Evolutionary conservation across 1,139 yeast genomes (phyloP), one percentile per base, ranked within the genome.

Genomic region (Eremothecium gossypii): DNA sequence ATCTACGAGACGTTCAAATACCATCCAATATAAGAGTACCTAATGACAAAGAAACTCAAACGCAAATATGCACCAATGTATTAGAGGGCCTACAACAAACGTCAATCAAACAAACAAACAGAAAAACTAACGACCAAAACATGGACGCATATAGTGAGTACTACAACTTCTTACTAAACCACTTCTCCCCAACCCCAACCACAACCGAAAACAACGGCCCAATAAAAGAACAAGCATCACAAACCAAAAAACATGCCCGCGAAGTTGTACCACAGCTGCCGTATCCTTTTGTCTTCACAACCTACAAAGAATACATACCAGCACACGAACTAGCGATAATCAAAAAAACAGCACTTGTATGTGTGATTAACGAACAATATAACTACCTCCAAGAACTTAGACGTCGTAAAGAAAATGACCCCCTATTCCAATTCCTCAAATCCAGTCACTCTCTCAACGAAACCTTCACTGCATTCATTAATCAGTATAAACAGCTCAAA

Each of bases 341-440:
- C 35, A 83, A 83, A 54, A 56, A 77, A 3, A 76, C 91, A 0
- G 96, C 97, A 0, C 68, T 77, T 42, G 79, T 75, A 53, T 76
- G 76, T 2, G 85, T 78, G 1, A 54, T 61, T 12, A 50, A 48
- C 31, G 57, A 74, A 2, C 52, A 61, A 13, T 76, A 79, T 51
- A 84, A 63, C 14, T 76, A 74, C 50, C 57, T 70, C 7, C 57
- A 61, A 5, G 58, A 62, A 32, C 60, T 74, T 38, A 56, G 64
- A 27, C 72, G 70, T 46, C 64, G 70, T 45, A 64, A 61, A 31
- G 61, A 61, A 10, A 60, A 59, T 9, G 68, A 72, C 39, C 65
- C 70, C 30, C 86, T 82, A 55, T 84, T 83, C 61, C 86, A 76
- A 34, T 91, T 91, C 56, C 59, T 87, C 30, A 65, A 74, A 12